Base-by-base conservation (phyloP, 2,329 filamentous ascomycete species). In the Monilinia fructicola region DNA sequence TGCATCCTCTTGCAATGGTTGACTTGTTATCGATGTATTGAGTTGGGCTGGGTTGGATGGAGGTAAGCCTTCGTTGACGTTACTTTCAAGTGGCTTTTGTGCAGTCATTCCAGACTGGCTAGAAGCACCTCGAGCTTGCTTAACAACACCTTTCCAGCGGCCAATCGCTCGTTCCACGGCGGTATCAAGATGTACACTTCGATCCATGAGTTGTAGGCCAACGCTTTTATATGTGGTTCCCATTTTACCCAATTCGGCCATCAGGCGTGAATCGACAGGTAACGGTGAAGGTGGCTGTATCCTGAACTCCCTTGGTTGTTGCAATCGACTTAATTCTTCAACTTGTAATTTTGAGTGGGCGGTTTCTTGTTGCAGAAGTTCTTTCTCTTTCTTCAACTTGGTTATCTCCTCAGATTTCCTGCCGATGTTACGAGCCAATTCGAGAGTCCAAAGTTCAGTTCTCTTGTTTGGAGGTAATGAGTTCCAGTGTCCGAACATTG, bases 401-500 rank as follows among this genome's bases (percentile, higher is more conserved):
- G 82, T 82, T 68, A 86, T 77, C 61, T 79, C 81, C 54, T 84
- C 81, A 4, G 82, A 77, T 65, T 85, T 85, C 68, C 86, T 81
- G 7, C 85, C 84, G 1, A 88, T 79, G 40, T 82, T 81, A n/a
- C 87, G 80, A 0, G 87, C 87, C 50, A 89, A 77, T 74, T 88
- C 86, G 46, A 89, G 74, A 6, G 82, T 78, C 87, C 87, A 89
- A 9, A 88, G 80, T 70, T 88, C 85, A 35, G 81, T 81, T 63
- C 84, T 83, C 28, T 85, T 82, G 46, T 85, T 83, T 2, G 77
- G 70, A 0, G 87, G 78, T 35, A 95, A 80, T 1, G 81, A 81
- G 62, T 85, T 85, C 93, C 93, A 98, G 53, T 91, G 89, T 9
- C 84, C 83, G 76, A 88, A 96, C 0, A 91, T 88, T 18, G 88